A percentile compares a stretch with the other conserved stretches of the same genome.
Conservation (phyloP, 2,329 filamentous ascomycete genomes). For the Diplocarpon mali region DNA sequence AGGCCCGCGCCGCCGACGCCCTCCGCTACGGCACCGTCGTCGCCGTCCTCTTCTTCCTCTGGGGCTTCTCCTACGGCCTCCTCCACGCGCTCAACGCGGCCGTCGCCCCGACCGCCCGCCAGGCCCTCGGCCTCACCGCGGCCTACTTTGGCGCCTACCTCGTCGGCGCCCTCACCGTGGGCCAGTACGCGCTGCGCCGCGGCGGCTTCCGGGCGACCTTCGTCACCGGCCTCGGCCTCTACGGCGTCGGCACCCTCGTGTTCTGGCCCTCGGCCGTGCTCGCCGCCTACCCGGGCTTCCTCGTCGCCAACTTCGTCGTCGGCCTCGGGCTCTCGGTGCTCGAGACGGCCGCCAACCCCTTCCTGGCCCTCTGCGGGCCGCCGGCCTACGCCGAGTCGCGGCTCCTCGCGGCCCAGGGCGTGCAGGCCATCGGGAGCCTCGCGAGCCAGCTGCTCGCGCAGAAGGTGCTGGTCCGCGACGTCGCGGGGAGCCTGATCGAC, state of each 20-base stretch:
- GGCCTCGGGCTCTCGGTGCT: conserved; percentile 67
- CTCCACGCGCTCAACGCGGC: conserved; percentile 70
- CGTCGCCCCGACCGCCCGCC: conserved; percentile 51
- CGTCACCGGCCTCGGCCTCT: conserved; percentile 64
- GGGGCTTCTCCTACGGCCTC: conserved; percentile 84
- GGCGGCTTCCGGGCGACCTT: conserved; percentile 72
- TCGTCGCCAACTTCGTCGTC: conserved; percentile 62
- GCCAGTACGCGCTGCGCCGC: conserved; percentile 57
- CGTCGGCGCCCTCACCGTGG: conserved; percentile 57
- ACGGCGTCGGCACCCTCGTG: conserved; percentile 67
- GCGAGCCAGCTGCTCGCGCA: conserved; percentile 62
- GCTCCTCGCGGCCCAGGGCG: conserved; percentile 62
- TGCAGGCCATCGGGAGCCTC: conserved; percentile 66
- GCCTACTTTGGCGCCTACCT: conserved; percentile 66
- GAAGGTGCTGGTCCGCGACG: conserved; percentile 58
- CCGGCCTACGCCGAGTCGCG: conserved; percentile 62
- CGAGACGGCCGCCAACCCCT: conserved; percentile 74
- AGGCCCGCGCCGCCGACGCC: conserved; percentile 51
- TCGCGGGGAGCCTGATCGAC: conserved; percentile 51
- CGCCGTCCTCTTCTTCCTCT: conserved; percentile 73
- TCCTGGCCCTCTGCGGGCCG: conserved; percentile 60
- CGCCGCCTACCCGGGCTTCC: conserved; percentile 66
- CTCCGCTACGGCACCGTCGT: conserved; percentile 64
- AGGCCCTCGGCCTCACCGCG: conserved; percentile 57
- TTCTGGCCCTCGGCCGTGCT: conserved; percentile 76